Conservation (phyloP, 192 early-diverging fungal genomes). For the Chytriomyces sp. region DNA sequence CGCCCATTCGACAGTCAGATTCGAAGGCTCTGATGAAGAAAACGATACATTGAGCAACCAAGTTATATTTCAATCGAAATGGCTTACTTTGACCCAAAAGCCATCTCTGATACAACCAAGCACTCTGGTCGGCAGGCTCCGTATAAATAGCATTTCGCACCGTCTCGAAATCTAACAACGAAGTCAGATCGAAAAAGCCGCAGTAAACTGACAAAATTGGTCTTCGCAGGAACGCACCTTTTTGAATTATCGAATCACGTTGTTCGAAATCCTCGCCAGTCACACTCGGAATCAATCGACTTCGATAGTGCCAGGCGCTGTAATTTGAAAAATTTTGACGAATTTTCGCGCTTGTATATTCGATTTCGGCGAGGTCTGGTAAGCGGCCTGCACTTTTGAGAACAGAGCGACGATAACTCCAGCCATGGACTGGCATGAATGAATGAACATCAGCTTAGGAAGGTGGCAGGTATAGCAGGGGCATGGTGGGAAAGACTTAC, state of each 20-base stretch:
- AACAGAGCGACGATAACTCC: slow-evolving; percentile 95
- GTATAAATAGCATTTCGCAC: slow-evolving; percentile 93
- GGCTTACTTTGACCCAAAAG: slow-evolving; percentile 68
- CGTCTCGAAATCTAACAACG: slow-evolving; percentile 74
- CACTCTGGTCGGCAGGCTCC: slow-evolving; percentile 95
- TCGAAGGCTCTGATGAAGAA: background rate
- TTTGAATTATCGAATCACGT: slow-evolving; percentile 2
- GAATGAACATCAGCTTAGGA: background rate
- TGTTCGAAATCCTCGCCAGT: background rate
- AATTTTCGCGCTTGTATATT: slow-evolving; percentile 90
- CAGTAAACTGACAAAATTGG: slow-evolving; percentile 39
- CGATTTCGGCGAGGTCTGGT: slow-evolving; percentile 72
- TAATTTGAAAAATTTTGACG: slow-evolving; percentile 93
- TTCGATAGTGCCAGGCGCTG: slow-evolving; percentile 98
- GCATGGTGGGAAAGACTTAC: slow-evolving; percentile 47
- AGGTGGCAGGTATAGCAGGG: background rate
- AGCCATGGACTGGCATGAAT: slow-evolving; percentile 83
- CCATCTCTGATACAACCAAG: slow-evolving; percentile 97
- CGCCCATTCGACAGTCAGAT: background rate
- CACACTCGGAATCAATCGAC: slow-evolving; percentile 68
- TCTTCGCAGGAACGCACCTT: slow-evolving; percentile 33
- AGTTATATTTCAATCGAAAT: slow-evolving; percentile 5
- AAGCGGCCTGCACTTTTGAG: slow-evolving; percentile 52
- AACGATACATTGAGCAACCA: background rate
- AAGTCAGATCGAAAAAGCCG: slow-evolving; percentile 8